Conservation (phyloP, 2,329 filamentous ascomycete species). For the Pestalotiopsis sp. region DNA sequence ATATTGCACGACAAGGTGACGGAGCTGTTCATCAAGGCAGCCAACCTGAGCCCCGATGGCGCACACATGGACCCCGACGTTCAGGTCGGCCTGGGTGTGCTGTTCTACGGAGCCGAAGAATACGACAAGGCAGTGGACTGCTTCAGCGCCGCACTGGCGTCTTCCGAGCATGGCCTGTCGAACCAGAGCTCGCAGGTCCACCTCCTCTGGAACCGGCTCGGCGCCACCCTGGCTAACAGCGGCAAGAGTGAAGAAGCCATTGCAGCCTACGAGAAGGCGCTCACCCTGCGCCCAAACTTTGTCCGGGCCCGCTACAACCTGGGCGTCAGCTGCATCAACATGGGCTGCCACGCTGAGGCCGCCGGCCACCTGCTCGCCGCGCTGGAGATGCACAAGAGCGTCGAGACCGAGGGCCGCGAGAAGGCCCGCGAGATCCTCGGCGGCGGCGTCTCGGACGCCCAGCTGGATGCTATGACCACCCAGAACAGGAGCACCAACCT, state of each 20-base stretch:
- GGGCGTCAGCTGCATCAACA: slow-evolving; percentile 95
- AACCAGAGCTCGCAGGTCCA: slow-evolving; percentile 88
- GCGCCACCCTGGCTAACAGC: slow-evolving; percentile 92
- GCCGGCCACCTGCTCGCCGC: slow-evolving; percentile 91
- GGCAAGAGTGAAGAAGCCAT: slow-evolving; percentile 95
- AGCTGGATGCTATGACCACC: slow-evolving; percentile 83
- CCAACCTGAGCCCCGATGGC: slow-evolving; percentile 87
- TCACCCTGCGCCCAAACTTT: slow-evolving; percentile 91
- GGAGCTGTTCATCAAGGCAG: slow-evolving; percentile 86
- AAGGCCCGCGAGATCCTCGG: slow-evolving; percentile 83
- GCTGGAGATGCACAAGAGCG: slow-evolving; percentile 91
- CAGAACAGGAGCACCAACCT: slow-evolving; percentile 97
- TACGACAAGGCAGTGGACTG: slow-evolving; percentile 99
- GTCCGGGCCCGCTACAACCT: slow-evolving; percentile 96
- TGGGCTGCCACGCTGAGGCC: slow-evolving; percentile 90
- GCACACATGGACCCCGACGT: slow-evolving; percentile 98
- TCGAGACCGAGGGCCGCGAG: slow-evolving; percentile 82
- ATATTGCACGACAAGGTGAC: slow-evolving; percentile 89
- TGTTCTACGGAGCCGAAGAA: slow-evolving; percentile 97
- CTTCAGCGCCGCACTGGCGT: slow-evolving; percentile 88
- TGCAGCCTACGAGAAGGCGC: slow-evolving; percentile 90
- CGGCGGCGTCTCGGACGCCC: slow-evolving; percentile 61
- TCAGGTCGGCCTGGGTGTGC: slow-evolving; percentile 92
- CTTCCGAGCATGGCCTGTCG: slow-evolving; percentile 77
- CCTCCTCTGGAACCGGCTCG: slow-evolving; percentile 94